Conservation (phyloP, 306 rosid species). For the Rubus idaeus region DNA sequence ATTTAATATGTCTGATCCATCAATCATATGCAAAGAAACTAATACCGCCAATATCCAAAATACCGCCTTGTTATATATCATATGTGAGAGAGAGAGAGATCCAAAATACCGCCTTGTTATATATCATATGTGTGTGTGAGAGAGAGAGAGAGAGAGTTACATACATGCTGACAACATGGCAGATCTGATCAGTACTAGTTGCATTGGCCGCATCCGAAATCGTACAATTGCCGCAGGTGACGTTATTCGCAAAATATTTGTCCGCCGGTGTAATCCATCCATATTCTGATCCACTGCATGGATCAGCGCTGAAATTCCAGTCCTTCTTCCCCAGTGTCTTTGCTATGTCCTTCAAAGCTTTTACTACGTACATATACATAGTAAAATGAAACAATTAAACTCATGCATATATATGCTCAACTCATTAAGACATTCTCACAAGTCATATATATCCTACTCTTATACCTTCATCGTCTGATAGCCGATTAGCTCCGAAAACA, state of each 20-base stretch:
- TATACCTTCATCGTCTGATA: conserved; percentile 32
- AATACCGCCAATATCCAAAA: too few relatives aligned
- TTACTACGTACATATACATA: conserved; percentile 27
- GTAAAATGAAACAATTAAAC: neutral
- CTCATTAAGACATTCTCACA: neutral
- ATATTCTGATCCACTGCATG: conserved; percentile 37
- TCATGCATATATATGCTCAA: neutral
- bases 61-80: too few relatives aligned
- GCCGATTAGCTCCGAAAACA: conserved; percentile 23
- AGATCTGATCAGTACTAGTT: conserved; percentile 17
- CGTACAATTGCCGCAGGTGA: conserved; percentile 46
- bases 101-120: too few relatives aligned
- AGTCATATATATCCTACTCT: too few relatives aligned
- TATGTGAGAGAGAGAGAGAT: neutral
- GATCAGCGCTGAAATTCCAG: conserved; percentile 51
- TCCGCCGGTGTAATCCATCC: conserved; percentile 36
- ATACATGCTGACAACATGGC: conserved; percentile 66
- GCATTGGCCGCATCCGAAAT: neutral
- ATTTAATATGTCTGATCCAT: too few relatives aligned
- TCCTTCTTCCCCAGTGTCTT: conserved; percentile 45
- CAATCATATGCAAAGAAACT: too few relatives aligned
- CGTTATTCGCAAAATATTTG: conserved; percentile 27
- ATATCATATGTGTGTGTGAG: neutral
- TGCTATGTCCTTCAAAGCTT: conserved; percentile 39
- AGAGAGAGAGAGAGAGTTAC: neutral